Evolutionary conservation across 768 basidiomycete genomes (phyloP), one percentile per base, ranked within the genome.

Genomic region (Rhodotorula paludigena): DNA sequence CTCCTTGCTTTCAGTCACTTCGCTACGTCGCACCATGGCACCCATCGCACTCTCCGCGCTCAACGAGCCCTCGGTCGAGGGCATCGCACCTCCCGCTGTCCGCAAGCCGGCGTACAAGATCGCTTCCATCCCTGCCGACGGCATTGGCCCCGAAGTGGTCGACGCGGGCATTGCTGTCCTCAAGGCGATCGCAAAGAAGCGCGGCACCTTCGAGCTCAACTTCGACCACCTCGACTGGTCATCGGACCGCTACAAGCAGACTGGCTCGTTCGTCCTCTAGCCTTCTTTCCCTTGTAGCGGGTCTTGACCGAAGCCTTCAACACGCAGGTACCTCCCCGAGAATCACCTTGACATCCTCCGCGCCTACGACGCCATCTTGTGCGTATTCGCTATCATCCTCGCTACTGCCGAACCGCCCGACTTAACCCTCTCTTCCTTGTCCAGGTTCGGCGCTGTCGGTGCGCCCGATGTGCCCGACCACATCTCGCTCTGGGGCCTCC

Each of bases 391-490:
- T 16, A 25, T 59, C 11, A 38, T 33, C 47, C 53, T 38, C 18
- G 23, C n/a, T n/a, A n/a, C n/a, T n/a, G n/a, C n/a, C n/a, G n/a
- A n/a, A n/a, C n/a, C n/a, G n/a, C 33, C 36, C 23, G 12, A 21
- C 18, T 33, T 23, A 8, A 16, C 48, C 11, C 32, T 32, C 28
- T 28, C 48, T 14, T 45, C 20, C 45, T 49, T 81, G 3, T 82
- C 82, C 41, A 82, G 80, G 74, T 84, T 84, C 71, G 83, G 83
- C 28, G 76, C 76, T 60, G 83, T 83, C 56, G 83, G 82, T 5
- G 81, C 81, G 74, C 82, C 82, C 25, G 78, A 81, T 38, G 82
- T 84, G 4, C 83, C 84, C 30, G 84, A 85, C 77, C 84, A 85
- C 66, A 81, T 85, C 66, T 84, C 83, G 20, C 77, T 85, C 38